phyloP scores from a whole-genome alignment of 2,329 filamentous ascomycete genomes.

The Cyphellophora attinorum region DNA sequence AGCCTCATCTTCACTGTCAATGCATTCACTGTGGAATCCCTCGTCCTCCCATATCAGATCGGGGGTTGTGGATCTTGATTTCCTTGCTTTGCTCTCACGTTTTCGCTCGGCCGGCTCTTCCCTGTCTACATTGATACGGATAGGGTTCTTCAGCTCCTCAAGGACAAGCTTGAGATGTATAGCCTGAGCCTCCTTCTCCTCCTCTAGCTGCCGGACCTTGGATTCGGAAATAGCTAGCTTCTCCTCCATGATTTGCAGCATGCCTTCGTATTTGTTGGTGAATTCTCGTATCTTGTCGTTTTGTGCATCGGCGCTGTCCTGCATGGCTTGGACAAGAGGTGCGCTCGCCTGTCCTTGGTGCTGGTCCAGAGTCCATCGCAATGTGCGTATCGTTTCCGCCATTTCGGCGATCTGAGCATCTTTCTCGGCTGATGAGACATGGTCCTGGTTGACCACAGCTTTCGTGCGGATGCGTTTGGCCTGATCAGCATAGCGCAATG shows the following conservation, averaged over 20 bases:
- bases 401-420: constrained; percentile 91
- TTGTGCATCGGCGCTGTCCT: constrained; percentile 67
- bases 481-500: constrained; percentile 92
- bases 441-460: constrained; percentile 91
- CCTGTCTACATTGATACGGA: constrained; percentile 42
- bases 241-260: constrained; percentile 97
- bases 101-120: constrained; percentile 13
- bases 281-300: constrained; percentile 89
- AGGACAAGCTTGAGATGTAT: constrained; percentile 82
- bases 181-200: constrained; percentile 80
- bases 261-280: constrained; percentile 75
- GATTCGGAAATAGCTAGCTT: constrained; percentile 79
- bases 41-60: constrained; percentile 22
- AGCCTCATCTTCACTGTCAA: constrained; percentile 46
- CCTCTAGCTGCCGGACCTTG: constrained; percentile 83
- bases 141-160: constrained; percentile 81
- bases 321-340: constrained; percentile 54
- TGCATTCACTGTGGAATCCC: constrained; percentile 27
- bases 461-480: constrained; percentile 94
- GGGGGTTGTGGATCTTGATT: constrained; percentile 14
- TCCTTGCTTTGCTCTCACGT: constrained; percentile 2
- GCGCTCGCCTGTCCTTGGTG: constrained; percentile 21
- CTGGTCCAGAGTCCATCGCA: constrained; percentile 65
- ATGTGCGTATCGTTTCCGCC: constrained; percentile 81
- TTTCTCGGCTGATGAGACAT: constrained; percentile 81